These are phyloP conservation scores for Phaeoacremonium minimum DNA, from an alignment of 2,329 filamentous ascomycete genomes.

Conservation along the genomic window DNA sequence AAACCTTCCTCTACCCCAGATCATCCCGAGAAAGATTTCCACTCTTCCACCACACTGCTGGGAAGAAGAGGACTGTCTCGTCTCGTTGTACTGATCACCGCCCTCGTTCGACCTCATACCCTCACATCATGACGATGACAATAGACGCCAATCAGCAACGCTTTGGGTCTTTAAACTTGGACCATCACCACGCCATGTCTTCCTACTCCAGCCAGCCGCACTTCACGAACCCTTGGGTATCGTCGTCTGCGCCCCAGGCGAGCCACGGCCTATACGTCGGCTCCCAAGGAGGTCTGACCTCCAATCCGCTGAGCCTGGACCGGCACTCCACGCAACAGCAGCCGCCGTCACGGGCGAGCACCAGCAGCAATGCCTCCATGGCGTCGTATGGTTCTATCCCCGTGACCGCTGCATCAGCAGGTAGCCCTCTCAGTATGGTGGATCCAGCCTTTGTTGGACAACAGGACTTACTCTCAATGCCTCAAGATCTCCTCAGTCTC, in stretches of 20 bases:
- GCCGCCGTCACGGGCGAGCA: slow-evolving; percentile 40
- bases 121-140: slow-evolving; percentile 82
- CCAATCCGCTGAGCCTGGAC: slow-evolving; percentile 54
- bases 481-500: slow-evolving; percentile 70
- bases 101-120: slow-evolving; percentile 1
- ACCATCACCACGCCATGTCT: slow-evolving; percentile 74
- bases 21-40: slow-evolving; percentile 1
- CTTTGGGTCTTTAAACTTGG: slow-evolving; percentile 75
- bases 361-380: slow-evolving; percentile 57
- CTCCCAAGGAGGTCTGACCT: slow-evolving; percentile 52
- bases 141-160: slow-evolving; percentile 84
- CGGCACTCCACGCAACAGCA: slow-evolving; percentile 37
- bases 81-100: slow-evolving; percentile 1
- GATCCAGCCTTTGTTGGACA: slow-evolving; percentile 55
- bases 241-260: slow-evolving; percentile 48
- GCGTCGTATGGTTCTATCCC: slow-evolving; percentile 69
- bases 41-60: slow-evolving; percentile 5
- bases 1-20: slow-evolving; percentile 9
- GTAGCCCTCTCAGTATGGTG: slow-evolving; percentile 57
- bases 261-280: slow-evolving; percentile 59
- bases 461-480: slow-evolving; percentile 64
- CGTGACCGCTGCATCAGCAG: slow-evolving; percentile 69
- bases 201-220: slow-evolving; percentile 63
- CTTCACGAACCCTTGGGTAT: slow-evolving; percentile 87
- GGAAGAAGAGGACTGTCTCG: slow-evolving; percentile 1